Evolutionary conservation across 2,329 filamentous ascomycete genomes (phyloP).

Genomic region (Clarireedia hainanense): DNA sequence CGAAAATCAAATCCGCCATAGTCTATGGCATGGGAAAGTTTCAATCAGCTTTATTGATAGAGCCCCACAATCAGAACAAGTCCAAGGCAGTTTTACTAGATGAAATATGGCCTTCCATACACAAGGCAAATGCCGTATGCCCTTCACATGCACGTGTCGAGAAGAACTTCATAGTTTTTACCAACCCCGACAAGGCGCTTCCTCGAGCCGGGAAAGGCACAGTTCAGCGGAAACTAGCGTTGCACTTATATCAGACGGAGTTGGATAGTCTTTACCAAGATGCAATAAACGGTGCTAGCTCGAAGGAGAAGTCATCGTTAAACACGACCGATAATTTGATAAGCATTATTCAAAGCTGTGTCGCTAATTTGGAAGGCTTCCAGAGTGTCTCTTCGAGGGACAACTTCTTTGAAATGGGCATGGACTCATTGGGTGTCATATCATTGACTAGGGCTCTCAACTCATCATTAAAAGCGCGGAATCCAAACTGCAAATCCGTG

Average conservation of each 20-base stretch:
- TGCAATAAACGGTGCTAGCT: not conserved
- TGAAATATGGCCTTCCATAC: constrained; percentile 26
- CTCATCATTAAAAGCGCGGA: not conserved
- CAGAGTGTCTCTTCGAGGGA: not conserved
- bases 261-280: constrained; percentile 22
- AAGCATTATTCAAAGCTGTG: not conserved
- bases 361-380: not conserved
- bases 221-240: constrained; percentile 26
- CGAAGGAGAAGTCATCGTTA: not conserved
- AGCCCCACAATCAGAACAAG: constrained; percentile 15
- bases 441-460: not conserved
- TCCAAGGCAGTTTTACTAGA: not conserved
- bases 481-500: not conserved
- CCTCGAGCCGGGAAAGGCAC: constrained; percentile 32
- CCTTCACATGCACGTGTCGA: constrained; percentile 25
- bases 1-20: constrained; percentile 27
- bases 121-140: constrained; percentile 24
- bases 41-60: constrained; percentile 31
- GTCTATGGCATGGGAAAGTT: constrained; percentile 31
- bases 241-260: constrained; percentile 22
- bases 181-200: constrained; percentile 27
- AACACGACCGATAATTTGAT: not conserved
- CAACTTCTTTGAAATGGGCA: constrained; percentile 4
- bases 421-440: constrained; percentile 10
- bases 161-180: constrained; percentile 26